Evolutionary conservation across 2,329 filamentous ascomycete species (phyloP), one percentile per base, ranked within the genome.

Genomic region (Zymoseptoria passerinii): DNA sequence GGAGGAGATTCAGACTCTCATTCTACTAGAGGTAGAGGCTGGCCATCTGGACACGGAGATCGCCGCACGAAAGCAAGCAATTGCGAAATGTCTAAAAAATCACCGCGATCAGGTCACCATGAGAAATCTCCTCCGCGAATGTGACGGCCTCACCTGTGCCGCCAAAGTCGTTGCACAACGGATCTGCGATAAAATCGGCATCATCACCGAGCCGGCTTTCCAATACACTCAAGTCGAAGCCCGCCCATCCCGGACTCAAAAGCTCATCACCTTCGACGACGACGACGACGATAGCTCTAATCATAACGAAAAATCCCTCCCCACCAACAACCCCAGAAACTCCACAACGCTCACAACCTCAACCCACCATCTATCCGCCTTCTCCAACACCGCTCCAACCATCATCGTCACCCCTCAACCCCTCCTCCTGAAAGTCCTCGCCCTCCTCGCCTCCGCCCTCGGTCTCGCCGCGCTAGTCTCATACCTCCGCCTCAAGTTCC

Each of bases 401-500:
- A 58, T 61, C 20, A 58, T 64, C 49, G 54, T 66, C 27, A 59
- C 61, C 29, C 54, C 65, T 2, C 63, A 67, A 20, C 67, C 65
- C 53, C 65, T 66, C 67, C 29, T 76, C 52, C 62, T 77, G 8
- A 68, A 75, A 16, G 73, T 74, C 3, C 66, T 80, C 3, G 71
- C 77, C 48, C 68, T 76, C n/a, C 70, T 82, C 10, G 66, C 77
- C 2, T 68, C 74, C 28, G 60, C 77, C 5, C 67, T 79, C 19
- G 75, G 78, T 56, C 74, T 79, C 27, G 71, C 72, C 35, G 75
- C 75, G 40, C 63, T 80, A 1, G 71, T 78, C 63, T 69, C 72
- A 4, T 71, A 77, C 49, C 72, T 80, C 56, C 75, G 74, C 23
- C 72, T 75, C 58, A 77, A 77, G 61, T 82, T 76, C 60, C 76